Evolutionary conservation across 768 basidiomycete species (phyloP), one percentile per base, ranked within the genome.

Genomic region (Daedalea quercina): DNA sequence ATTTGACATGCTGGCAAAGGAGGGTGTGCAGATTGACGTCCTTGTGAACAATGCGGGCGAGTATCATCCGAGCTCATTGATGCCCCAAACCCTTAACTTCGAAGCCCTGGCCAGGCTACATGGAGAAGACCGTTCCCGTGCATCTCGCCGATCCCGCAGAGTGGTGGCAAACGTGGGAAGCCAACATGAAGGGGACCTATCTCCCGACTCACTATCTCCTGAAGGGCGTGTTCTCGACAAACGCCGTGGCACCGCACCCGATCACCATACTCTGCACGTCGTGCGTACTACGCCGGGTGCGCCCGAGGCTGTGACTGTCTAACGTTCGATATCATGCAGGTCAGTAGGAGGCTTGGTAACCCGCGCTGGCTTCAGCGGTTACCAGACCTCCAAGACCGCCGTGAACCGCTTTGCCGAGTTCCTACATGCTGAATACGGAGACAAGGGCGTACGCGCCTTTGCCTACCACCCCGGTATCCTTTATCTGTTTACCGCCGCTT

Each of bases 161-260:
- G 1, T 65, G 71, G 20, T 37, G 52, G 8, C 43, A 69, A 11
- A 69, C 76, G 34, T 76, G 75, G 47, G 65, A 69, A 40, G 65
- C 70, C 49, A 77, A 75, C 50, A 72, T 69, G 3, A 57, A 70
- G 44, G 65, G 76, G 44, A 68, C 63, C 34, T 68, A 55, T 48
- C 61, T 69, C 63, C 44, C 17, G 20, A 40, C 28, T 15, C 9
- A 13, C 15, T 47, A 12, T 3, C 9, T 13, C 43, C 50, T 23
- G 19, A 44, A 13, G 20, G 20, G 23, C 45, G 49, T 26, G 43
- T 40, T 20, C 47, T 47, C 34, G 4, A 37, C 13, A 24, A 15
- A 40, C 37, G 17, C 37, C 37, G 17, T 15, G 4, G 37, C 37
- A 15, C 37, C 37, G 19, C 3, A 6, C 3, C 37, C 37, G 15